A percentile compares a stretch with the other conserved stretches of the same genome.
Conservation (phyloP, 495 filamentous ascomycete species). For the Aspergillus wentii region DNA sequence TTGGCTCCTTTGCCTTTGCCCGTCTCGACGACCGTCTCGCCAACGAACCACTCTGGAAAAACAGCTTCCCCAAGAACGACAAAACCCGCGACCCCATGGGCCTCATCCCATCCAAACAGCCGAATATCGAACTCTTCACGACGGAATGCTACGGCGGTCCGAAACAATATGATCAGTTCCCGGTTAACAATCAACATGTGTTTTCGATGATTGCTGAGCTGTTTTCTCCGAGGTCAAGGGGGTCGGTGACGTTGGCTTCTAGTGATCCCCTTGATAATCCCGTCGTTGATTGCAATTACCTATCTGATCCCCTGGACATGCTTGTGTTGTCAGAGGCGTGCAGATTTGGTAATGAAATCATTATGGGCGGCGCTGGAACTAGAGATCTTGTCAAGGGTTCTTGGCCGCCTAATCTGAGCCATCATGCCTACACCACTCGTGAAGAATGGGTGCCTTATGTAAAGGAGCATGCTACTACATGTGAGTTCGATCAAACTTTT, state of each 20-base stretch:
- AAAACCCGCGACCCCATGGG: conserved; percentile 41
- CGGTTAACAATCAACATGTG: conserved; percentile 26
- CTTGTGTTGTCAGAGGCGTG: conserved; percentile 39
- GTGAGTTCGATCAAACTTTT: no score
- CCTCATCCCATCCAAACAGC: conserved; percentile 29
- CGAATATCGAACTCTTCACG: conserved; percentile 43
- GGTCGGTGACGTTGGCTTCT: conserved; percentile 24
- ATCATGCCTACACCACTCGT: conserved; percentile 35
- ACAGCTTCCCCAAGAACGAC: conserved; percentile 15
- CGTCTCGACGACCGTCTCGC: conserved; percentile 39
- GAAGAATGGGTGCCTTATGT: conserved; percentile 41
- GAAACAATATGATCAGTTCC: conserved; percentile 36
- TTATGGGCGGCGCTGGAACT: conserved; percentile 41
- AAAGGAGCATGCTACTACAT: conserved; percentile 44
- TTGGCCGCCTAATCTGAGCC: conserved; percentile 36
- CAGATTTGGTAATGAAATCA: conserved; percentile 44
- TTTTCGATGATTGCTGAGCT: conserved; percentile 30
- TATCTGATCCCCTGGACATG: conserved; percentile 38
- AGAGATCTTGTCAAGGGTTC: conserved; percentile 46
- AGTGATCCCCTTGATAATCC: conserved; percentile 29
- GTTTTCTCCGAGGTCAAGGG: conserved; percentile 26
- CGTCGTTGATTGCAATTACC: conserved; percentile 39
- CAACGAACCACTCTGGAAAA: conserved; percentile 31
- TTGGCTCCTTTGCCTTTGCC: conserved; percentile 47
- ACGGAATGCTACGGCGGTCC: conserved; percentile 46